A percentile compares a stretch with the other conserved stretches of the same genome.
phyloP scores from a whole-genome alignment of 2,329 filamentous ascomycete genomes.

The Cercospora sesami region DNA sequence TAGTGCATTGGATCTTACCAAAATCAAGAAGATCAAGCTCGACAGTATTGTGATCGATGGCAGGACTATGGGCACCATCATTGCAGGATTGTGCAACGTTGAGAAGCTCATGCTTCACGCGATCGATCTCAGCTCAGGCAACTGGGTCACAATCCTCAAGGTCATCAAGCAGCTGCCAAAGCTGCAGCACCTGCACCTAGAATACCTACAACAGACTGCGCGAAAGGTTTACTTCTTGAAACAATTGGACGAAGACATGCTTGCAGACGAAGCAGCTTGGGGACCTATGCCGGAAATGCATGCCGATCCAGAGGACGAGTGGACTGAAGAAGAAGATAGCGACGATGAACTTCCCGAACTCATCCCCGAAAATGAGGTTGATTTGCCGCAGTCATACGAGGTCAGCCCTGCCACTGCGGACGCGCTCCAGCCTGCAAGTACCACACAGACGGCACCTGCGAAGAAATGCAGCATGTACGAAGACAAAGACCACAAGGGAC shows the following conservation, averaged over 20 bases:
- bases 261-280: conserved; percentile 4
- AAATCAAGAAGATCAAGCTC: conserved; percentile 21
- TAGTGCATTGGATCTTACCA: conserved; percentile 15
- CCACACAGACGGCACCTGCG: background rate
- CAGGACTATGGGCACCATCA: conserved; percentile 16
- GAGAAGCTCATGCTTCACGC: conserved; percentile 18
- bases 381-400: background rate
- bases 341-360: conserved; percentile 16
- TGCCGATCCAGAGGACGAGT: conserved; percentile 14
- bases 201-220: conserved; percentile 28
- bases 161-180: conserved; percentile 26
- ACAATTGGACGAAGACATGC: conserved; percentile 20
- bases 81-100: conserved; percentile 14
- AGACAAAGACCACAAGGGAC: conserved; percentile 10
- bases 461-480: conserved; percentile 12
- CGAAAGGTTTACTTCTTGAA: conserved; percentile 33
- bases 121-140: conserved; percentile 27
- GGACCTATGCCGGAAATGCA: conserved; percentile 9
- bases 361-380: conserved; percentile 8
- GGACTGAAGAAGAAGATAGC: conserved; percentile 12
- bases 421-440: background rate
- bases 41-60: conserved; percentile 18
- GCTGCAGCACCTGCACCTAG: conserved; percentile 34
- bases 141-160: conserved; percentile 32
- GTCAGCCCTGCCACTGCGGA: background rate